Base-by-base conservation (phyloP, 148 eudicot species). In the Heliosperma pusillum region DNA sequence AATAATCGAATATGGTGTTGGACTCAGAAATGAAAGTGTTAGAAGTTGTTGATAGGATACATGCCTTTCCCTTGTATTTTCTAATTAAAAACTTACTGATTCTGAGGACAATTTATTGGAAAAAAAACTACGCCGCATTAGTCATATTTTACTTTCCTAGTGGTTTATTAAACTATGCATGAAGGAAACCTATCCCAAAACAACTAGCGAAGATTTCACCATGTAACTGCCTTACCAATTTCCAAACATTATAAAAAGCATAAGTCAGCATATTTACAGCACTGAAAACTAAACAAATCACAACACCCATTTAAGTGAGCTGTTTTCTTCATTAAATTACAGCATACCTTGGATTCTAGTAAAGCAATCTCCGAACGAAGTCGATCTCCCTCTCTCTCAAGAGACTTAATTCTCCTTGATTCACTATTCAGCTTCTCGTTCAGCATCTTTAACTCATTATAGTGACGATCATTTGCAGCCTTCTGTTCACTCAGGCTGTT, bases 311-410 rank as follows among this genome's bases (percentile, higher is more conserved):
- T 70, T 25, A 66, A 42, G 22, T 10, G 13, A 47, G 4, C 72
- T 6, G 25, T 47, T 65, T 65, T 12, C 21, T 36, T 69, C 4
- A 22, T 62, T 30, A 70, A 65, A 61, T 21, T 47, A 61, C 45
- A 77, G 67, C 84, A 66, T 83, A 95, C 99, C 97, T 96, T 96
- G 65, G 96, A 87, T 82, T 96, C 99, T 83, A 96, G 83, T 63
- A 96, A 75, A 66, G 94, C 83, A 79, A 96, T 92, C 79, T 96
- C 93, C 29, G 97, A 89, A 73, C 92, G 97, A 78, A 89, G 88
- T 25, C 91, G 89, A 62, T 90, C 97, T 36, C 84, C 88, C 77
- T 96, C 99, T 80, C 97, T 85, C 90, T 92, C 97, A 70, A 93
- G 78, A 70, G 91, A 88, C 84, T 92, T 96, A 58, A 88, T 83